Evolutionary conservation across 1,284 basidiomycete species (phyloP), one percentile per base, ranked within the genome.

Genomic region (Marasmius sp.): DNA sequence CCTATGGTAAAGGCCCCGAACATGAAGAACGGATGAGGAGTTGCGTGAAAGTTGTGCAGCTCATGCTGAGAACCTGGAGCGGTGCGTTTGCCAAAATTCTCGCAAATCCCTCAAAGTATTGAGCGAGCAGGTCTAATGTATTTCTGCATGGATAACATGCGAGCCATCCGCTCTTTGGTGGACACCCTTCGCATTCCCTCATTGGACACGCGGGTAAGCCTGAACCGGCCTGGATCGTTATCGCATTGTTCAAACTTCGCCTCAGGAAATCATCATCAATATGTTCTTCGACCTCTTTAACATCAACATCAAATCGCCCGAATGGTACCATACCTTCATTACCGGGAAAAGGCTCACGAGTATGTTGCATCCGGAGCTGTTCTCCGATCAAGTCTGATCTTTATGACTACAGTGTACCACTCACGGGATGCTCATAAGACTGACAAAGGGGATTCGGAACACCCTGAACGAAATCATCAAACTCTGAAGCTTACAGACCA

Each of bases 221-320:
- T n/a, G 27, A 52, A 16, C 51, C 51, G 16, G 52, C 57, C 47
- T 47, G 58, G 22, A 57, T 49, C 47, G 43, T 60, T 34, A 48
- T 14, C 61, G 33, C 60, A 34, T 59, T 27, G 27, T 5, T 55
- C 16, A 66, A 12, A 37, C 27, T 36, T 48, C 47, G 8, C 12
- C 59, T 3, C 70, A 97, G 94, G 94, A 97, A 78, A 86, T 95
- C 27, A 82, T 98, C 37, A 79, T 99, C 38, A 93, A 98, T 69
- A 91, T 97, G 84, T 93, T 99, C 69, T 97, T 97, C 71, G 91
- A 94, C 65, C 81, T 97, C n/a, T 81, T 99, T 58, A 92, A 94
- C 61, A 95, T 98, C 73, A 92, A 92, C 61, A 95, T 98, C 73
- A 92, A 92, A 72, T 85, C 91, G 1, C 91, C 94, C 1, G 88